phyloP scores from a whole-genome alignment of 768 basidiomycete genomes.

The Lactarius vividus region DNA sequence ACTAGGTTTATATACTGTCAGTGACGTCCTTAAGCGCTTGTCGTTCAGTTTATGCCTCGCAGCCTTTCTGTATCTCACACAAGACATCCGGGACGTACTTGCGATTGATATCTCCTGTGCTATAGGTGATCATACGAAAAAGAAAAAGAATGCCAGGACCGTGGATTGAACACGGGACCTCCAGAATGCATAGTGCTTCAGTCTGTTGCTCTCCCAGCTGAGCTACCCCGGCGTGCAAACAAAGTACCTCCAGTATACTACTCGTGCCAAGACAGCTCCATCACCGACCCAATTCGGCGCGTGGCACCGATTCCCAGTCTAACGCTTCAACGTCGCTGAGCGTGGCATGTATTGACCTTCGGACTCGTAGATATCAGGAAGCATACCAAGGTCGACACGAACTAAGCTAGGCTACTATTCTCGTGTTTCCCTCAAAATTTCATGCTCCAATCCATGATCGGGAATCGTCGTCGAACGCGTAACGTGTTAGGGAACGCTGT shows the following conservation, averaged over 20 bases:
- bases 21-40: not conserved
- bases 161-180: conserved; percentile 81
- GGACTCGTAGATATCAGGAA: not conserved
- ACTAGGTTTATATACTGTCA: not conserved
- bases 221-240: conserved; percentile 31
- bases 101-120: no score
- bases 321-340: not conserved
- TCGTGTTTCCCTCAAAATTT: not conserved
- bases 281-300: not conserved
- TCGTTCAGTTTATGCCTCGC: not conserved
- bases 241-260: not conserved
- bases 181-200: conserved; percentile 44
- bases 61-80: not conserved
- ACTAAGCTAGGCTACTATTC: not conserved
- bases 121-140: not conserved
- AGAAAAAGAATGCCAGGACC: conserved; percentile 57
- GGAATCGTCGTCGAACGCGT: not conserved
- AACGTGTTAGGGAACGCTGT: not conserved
- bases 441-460: not conserved
- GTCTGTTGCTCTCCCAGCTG: conserved; percentile 37
- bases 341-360: not conserved
- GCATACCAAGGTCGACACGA: not conserved
- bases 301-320: not conserved
- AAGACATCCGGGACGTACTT: not conserved
- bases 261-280: not conserved